These are phyloP conservation scores for Arabidopsis hybrid DNA, from an alignment of 441 rosid species.

Conservation along the genomic window DNA sequence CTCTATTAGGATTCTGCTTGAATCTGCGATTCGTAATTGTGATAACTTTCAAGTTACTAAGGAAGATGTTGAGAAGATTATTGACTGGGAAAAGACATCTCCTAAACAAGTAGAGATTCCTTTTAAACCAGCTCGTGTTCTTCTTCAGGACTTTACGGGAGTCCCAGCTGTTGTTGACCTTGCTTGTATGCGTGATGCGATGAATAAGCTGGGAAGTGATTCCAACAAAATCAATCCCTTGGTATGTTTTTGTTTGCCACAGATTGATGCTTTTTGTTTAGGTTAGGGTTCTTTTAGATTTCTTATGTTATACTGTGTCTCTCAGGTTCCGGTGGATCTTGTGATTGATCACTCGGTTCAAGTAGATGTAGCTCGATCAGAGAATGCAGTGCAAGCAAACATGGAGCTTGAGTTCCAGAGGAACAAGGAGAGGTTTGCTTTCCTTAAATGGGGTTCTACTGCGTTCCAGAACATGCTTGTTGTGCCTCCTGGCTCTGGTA, in stretches of 20 bases:
- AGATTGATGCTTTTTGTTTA: not conserved
- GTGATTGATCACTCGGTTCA: constrained; percentile 99
- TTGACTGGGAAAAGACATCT: constrained; percentile 92
- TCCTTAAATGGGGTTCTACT: constrained; percentile 96
- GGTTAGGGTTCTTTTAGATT: not conserved
- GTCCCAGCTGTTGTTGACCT: constrained; percentile 99
- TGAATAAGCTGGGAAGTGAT: constrained; percentile 92
- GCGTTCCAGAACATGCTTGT: constrained; percentile 98
- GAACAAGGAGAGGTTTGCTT: constrained; percentile 97
- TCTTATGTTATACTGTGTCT: not conserved
- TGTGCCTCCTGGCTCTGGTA: constrained; percentile 99
- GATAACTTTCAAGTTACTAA: constrained; percentile 98
- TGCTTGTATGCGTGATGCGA: constrained; percentile 99
- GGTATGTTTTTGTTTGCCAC: constrained; percentile 44
- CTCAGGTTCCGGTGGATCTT: constrained; percentile 97
- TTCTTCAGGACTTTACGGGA: constrained; percentile 99
- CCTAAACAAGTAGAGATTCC: constrained; percentile 99
- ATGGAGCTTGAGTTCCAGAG: constrained; percentile 97
- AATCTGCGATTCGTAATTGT: constrained; percentile 97
- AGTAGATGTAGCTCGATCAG: constrained; percentile 95
- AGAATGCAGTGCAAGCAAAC: constrained; percentile 94
- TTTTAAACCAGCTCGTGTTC: constrained; percentile 99
- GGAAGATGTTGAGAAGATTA: constrained; percentile 94
- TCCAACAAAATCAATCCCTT: constrained; percentile 94
- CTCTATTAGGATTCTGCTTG: constrained; percentile 95